Conservation (phyloP, 306 rosid genomes). For the Leucaena leucocephala region DNA sequence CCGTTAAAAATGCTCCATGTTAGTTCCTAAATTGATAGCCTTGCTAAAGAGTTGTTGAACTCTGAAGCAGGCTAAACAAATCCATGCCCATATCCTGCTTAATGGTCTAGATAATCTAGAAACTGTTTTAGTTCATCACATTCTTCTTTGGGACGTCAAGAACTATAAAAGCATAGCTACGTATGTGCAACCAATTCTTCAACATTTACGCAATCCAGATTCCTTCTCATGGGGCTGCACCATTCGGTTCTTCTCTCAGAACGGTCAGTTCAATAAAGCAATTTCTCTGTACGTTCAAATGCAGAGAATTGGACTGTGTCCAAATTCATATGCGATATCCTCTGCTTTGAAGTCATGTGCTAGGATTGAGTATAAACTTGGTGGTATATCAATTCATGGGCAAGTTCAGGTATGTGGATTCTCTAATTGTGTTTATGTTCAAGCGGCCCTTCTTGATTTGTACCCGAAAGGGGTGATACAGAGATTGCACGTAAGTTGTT, state of each 20-base stretch:
- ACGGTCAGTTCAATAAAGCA: constrained; percentile 62
- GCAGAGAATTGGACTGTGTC: constrained; percentile 60
- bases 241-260: constrained; percentile 68
- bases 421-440: constrained; percentile 63
- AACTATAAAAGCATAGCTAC: constrained; percentile 45
- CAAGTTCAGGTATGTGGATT: constrained; percentile 65
- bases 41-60: constrained; percentile 47
- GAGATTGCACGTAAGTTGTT: constrained; percentile 56
- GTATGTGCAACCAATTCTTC: constrained; percentile 52
- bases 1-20: constrained; percentile 33
- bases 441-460: constrained; percentile 67
- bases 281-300: constrained; percentile 61
- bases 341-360: constrained; percentile 77
- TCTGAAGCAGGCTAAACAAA: constrained; percentile 59
- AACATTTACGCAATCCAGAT: constrained; percentile 55
- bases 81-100: constrained; percentile 56
- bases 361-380: constrained; percentile 39
- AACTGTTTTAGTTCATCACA: constrained; percentile 53
- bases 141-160: constrained; percentile 46
- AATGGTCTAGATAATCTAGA: constrained; percentile 47
- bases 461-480: constrained; percentile 61
- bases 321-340: constrained; percentile 62
- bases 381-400: constrained; percentile 63
- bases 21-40: constrained; percentile 37
- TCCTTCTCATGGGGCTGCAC: constrained; percentile 68